Evolutionary conservation across 306 rosid genomes (phyloP), one percentile per base, ranked within the genome.

Genomic region (Prunus mongolica): DNA sequence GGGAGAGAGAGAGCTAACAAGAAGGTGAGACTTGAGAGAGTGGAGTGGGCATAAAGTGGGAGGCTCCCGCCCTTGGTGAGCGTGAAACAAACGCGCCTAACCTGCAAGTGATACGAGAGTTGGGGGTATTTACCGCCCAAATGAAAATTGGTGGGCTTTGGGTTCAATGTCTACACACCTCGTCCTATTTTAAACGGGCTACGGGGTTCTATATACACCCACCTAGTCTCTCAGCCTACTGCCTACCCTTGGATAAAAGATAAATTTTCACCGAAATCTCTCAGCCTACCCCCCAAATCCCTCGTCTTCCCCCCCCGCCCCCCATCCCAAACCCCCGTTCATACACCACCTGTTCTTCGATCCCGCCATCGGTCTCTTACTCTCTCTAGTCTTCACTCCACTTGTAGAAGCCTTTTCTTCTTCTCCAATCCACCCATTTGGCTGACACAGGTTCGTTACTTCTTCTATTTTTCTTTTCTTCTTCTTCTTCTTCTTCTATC

Each of bases 61-160:
- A 67, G 30, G 30, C 76, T 87, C 89, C 93, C 88, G 91, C 92
- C 73, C 58, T 66, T 27, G 58, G 41, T 22, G 79, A 73, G 80
- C 93, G 89, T 87, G 83, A 20, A 0, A 6, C 0, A 0, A 6
- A 71, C 82, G 77, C 76, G 65, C 72, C 73, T 28, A 41, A 5
- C 45, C 47, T 73, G 77, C 34, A 12, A 47, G 9, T 58, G 16
- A 14, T 58, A 12, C 2, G 3, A 14, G 12, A 52, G 8, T 6
- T 20, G 14, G 61, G 0, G 12, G 25, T 20, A 20, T 20, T 56
- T 56, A 56, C 61, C 27, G 27, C 61, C 25, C 27, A 55, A 55
- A 19, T 47, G n/a, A n/a, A 3, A 8, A 56, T 18, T 8, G 27
- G 61, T 51, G 56, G 56, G n/a, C 56, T 5, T 51, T 16, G 19